These are phyloP conservation scores for Penicillium psychrosexuale DNA, from an alignment of 2,329 filamentous ascomycete species.

Conservation along the genomic window DNA sequence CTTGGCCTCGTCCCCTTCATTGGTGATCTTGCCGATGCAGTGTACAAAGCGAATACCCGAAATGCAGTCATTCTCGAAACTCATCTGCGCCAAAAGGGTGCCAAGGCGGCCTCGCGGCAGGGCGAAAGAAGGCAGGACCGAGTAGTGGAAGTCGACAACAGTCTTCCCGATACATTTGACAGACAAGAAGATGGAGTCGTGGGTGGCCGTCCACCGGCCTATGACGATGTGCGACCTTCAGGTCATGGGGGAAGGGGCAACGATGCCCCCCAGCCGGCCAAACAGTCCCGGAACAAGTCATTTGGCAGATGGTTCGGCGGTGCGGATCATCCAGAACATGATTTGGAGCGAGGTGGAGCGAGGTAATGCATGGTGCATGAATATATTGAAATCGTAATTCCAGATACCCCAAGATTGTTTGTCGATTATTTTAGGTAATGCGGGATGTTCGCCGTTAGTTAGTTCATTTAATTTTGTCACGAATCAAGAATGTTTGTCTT, in stretches of 20 bases:
- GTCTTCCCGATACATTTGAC: constrained; percentile 40
- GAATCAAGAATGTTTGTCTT: not conserved
- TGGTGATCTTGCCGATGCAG: constrained; percentile 48
- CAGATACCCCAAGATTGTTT: constrained; percentile 11
- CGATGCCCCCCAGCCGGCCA: constrained; percentile 17
- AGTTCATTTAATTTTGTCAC: constrained; percentile 13
- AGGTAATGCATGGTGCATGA: constrained; percentile 8
- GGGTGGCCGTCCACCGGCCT: constrained; percentile 25
- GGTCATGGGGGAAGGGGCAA: constrained; percentile 12
- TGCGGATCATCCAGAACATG: constrained; percentile 24
- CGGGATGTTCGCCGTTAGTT: not conserved
- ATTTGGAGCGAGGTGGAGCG: constrained; percentile 28
- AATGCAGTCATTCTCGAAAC: constrained; percentile 48
- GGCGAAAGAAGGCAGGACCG: constrained; percentile 22
- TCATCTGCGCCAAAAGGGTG: constrained; percentile 42
- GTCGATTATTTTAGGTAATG: not conserved
- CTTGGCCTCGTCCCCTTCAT: constrained; percentile 53
- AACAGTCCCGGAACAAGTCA: constrained; percentile 21
- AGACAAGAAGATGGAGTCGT: constrained; percentile 29
- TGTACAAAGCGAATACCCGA: constrained; percentile 49
- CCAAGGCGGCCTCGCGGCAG: constrained; percentile 30
- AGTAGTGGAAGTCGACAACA: constrained; percentile 32
- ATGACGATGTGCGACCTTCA: constrained; percentile 18
- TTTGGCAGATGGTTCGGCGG: constrained; percentile 32
- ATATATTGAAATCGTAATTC: constrained; percentile 2